These are phyloP conservation scores for Phylloporus sp. DNA, from an alignment of 768 basidiomycete species.

Conservation along the genomic window DNA sequence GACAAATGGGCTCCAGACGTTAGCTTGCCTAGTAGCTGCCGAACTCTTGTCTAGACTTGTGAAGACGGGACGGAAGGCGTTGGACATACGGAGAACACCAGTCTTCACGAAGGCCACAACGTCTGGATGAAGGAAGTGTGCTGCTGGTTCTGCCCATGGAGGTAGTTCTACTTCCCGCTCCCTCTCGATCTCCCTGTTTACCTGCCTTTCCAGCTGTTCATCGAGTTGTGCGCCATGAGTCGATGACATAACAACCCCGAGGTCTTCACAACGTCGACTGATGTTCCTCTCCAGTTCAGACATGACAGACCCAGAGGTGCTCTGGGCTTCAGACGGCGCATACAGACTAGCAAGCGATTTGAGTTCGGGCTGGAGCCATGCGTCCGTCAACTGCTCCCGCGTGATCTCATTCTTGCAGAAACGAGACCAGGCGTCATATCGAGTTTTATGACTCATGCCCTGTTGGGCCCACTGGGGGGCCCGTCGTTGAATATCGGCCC, in stretches of 20 bases:
- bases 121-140: slow-evolving; percentile 2
- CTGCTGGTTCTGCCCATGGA: neutral
- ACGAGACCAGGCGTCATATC: too few species aligned
- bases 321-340: neutral
- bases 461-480: too few species aligned
- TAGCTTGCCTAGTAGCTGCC: neutral
- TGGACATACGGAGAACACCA: neutral
- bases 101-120: neutral
- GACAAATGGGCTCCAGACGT: neutral
- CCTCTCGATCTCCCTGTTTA: neutral
- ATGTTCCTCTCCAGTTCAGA: too few species aligned
- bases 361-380: slow-evolving; percentile 34
- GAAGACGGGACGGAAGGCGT: neutral
- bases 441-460: too few species aligned
- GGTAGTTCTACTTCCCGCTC: neutral
- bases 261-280: too few species aligned
- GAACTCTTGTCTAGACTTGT: neutral
- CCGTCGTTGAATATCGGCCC: too few species aligned
- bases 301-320: too few species aligned
- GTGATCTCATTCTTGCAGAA: too few species aligned
- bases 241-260: too few species aligned
- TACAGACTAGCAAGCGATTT: slow-evolving; percentile 35
- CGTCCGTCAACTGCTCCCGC: too few species aligned
- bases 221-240: slow-evolving; percentile 22
- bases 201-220: slow-evolving; percentile 41